These are phyloP conservation scores for Mycena albidolilacea DNA, from an alignment of 768 basidiomycete genomes.

Conservation along the genomic window DNA sequence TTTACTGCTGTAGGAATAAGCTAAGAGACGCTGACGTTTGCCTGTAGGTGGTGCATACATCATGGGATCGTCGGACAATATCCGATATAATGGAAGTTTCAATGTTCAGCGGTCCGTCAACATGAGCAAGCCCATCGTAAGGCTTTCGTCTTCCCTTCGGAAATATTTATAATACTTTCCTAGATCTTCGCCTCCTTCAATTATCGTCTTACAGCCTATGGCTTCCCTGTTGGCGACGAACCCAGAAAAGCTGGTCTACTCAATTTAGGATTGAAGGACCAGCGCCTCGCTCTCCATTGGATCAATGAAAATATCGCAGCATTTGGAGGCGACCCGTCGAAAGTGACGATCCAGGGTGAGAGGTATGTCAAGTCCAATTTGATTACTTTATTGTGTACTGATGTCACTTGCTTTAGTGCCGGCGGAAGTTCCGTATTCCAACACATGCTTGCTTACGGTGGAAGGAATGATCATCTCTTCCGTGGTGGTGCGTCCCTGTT, in stretches of 20 bases:
- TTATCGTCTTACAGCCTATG: slow-evolving; percentile 35
- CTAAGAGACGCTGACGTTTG: slow-evolving; percentile 30
- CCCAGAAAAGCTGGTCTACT: slow-evolving; percentile 32
- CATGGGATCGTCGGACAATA: slow-evolving; percentile 34
- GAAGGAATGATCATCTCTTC: slow-evolving; percentile 33
- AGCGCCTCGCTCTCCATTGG: slow-evolving; percentile 32
- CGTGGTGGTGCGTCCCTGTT: slow-evolving; percentile 30
- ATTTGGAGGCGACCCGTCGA: slow-evolving; percentile 31
- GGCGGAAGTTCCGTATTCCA: slow-evolving; percentile 33
- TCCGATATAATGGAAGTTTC: slow-evolving; percentile 35
- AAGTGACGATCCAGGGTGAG: slow-evolving; percentile 33
- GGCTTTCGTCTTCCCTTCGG: slow-evolving; percentile 25
- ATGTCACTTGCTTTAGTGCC: slow-evolving; percentile 29
- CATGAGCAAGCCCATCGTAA: slow-evolving; percentile 33
- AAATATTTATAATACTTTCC: slow-evolving; percentile 26
- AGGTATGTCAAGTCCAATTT: slow-evolving; percentile 32
- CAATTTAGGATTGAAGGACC: slow-evolving; percentile 35
- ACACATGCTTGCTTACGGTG: slow-evolving; percentile 33
- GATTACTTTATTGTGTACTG: slow-evolving; percentile 30
- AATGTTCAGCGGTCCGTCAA: slow-evolving; percentile 33
- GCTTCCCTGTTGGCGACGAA: slow-evolving; percentile 33
- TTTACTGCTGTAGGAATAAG: slow-evolving; percentile 29
- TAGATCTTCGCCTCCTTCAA: slow-evolving; percentile 32
- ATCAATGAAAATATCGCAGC: slow-evolving; percentile 32
- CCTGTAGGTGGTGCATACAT: slow-evolving; percentile 27